These are phyloP conservation scores for Saksenaea vasiformis DNA, from an alignment of 371 early-diverging fungal genomes.

Conservation along the genomic window DNA sequence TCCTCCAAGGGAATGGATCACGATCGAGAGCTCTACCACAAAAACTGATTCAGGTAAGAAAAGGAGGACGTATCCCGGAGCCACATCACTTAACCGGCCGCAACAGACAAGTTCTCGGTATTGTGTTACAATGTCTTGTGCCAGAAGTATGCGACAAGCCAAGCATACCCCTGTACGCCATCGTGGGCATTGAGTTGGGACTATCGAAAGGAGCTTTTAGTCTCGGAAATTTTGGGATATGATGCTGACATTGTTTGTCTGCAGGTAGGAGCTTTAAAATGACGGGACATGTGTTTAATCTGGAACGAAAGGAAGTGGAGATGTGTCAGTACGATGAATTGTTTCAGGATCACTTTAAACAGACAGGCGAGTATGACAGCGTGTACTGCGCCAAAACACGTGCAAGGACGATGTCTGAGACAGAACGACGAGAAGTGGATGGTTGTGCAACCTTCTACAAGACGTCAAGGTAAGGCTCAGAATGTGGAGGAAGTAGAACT, in stretches of 20 bases:
- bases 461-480: constrained; percentile 63
- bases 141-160: constrained; percentile 88
- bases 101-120: constrained; percentile 75
- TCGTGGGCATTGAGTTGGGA: constrained; percentile 97
- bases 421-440: constrained; percentile 88
- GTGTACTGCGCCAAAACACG: constrained; percentile 95
- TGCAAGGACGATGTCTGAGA: constrained; percentile 90
- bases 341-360: constrained; percentile 75
- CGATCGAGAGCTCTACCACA: constrained; percentile 54
- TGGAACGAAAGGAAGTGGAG: constrained; percentile 80
- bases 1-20: constrained; percentile 91
- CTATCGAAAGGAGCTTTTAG: constrained; percentile 89
- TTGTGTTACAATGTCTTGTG: constrained; percentile 96
- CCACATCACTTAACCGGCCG: background rate
- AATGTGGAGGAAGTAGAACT: background rate
- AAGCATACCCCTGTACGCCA: constrained; percentile 95
- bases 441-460: constrained; percentile 99
- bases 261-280: constrained; percentile 69
- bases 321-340: constrained; percentile 83
- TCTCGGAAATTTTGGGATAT: constrained; percentile 86
- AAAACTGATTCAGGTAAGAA: constrained; percentile 34
- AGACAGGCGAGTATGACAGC: constrained; percentile 85
- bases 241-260: constrained; percentile 95
- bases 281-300: constrained; percentile 1
- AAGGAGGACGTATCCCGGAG: background rate